Evolutionary conservation across 2,329 filamentous ascomycete species (phyloP).

Genomic region (Ilyonectria robusta): DNA sequence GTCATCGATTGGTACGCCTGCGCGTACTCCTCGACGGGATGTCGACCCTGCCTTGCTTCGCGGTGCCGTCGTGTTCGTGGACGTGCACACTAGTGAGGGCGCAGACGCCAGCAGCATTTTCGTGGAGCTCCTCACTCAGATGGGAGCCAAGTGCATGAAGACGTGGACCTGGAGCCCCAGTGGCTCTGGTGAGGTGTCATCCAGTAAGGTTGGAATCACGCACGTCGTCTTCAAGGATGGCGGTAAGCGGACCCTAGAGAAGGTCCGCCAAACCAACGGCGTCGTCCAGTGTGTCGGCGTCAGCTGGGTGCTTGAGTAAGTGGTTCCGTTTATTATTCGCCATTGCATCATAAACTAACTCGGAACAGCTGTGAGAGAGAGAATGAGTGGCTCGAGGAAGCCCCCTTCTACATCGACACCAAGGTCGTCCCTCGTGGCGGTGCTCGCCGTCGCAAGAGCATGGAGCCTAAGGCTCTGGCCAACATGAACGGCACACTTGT

Average conservation of each 20-base stretch:
- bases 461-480: slow-evolving; percentile 80
- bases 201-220: slow-evolving; percentile 79
- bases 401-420: slow-evolving; percentile 78
- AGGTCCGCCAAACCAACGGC: slow-evolving; percentile 79
- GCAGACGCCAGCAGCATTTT: slow-evolving; percentile 87
- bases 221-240: slow-evolving; percentile 95
- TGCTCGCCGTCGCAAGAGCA: slow-evolving; percentile 81
- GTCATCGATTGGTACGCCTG: slow-evolving; percentile 69
- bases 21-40: slow-evolving; percentile 69
- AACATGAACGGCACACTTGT: slow-evolving; percentile 78
- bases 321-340: slow-evolving; percentile 37
- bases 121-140: slow-evolving; percentile 81
- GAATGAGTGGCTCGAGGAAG: slow-evolving; percentile 83
- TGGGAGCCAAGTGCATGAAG: slow-evolving; percentile 86
- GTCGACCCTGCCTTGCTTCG: slow-evolving; percentile 69
- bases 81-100: slow-evolving; percentile 87
- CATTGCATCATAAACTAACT: slow-evolving; percentile 47
- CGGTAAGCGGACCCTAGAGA: slow-evolving; percentile 83
- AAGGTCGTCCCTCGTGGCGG: slow-evolving; percentile 78
- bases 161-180: slow-evolving; percentile 80
- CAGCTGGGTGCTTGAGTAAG: slow-evolving; percentile 90
- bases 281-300: slow-evolving; percentile 89
- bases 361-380: slow-evolving; percentile 77
- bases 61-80: slow-evolving; percentile 85
- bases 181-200: slow-evolving; percentile 54